phyloP scores from a whole-genome alignment of 192 early-diverging fungal species.

The Paraglomus brasilianum region DNA sequence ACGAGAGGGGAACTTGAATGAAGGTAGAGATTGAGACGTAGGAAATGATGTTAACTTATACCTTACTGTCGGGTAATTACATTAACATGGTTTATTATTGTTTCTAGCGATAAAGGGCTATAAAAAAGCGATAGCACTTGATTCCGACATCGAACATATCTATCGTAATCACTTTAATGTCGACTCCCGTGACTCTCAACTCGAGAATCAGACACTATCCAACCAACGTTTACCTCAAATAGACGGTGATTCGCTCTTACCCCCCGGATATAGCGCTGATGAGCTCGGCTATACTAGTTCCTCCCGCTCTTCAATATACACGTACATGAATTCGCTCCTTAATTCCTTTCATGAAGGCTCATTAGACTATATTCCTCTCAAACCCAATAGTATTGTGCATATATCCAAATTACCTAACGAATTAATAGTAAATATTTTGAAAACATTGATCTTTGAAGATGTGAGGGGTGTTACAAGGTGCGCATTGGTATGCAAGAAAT shows the following conservation, averaged over 20 bases:
- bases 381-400: constrained; percentile 34
- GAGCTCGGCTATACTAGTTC: too few species aligned
- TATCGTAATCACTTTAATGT: constrained; percentile 35
- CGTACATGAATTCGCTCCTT: neutral
- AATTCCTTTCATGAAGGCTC: constrained; percentile 17
- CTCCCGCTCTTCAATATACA: too few species aligned
- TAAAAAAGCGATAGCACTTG: constrained; percentile 38
- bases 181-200: neutral
- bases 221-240: too few species aligned
- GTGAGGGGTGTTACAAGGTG: constrained; percentile 34
- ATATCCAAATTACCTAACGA: constrained; percentile 44
- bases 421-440: constrained; percentile 33
- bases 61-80: neutral
- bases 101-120: constrained; percentile 36
- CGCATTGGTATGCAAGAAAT: constrained; percentile 41
- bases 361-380: constrained; percentile 29
- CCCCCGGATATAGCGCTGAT: too few species aligned
- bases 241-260: too few species aligned
- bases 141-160: constrained; percentile 33
- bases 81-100: neutral
- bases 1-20: constrained; percentile 38
- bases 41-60: too few species aligned
- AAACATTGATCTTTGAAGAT: constrained; percentile 29
- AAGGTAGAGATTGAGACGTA: constrained; percentile 30
- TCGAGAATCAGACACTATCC: too few species aligned